These are phyloP conservation scores for Mycena amicta DNA, from an alignment of 768 basidiomycete genomes.

Conservation along the genomic window DNA sequence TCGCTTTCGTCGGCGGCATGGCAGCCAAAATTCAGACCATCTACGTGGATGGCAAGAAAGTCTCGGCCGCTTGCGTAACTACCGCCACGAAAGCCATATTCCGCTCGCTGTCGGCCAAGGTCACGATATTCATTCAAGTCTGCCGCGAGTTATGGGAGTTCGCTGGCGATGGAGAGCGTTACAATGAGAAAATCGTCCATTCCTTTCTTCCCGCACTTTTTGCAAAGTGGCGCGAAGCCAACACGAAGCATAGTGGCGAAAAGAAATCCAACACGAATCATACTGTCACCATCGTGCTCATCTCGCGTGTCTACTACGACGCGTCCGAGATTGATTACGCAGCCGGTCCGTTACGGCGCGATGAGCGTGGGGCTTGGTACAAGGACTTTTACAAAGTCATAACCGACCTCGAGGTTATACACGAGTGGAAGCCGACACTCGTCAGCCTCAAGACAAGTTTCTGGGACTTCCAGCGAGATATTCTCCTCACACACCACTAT, in stretches of 20 bases:
- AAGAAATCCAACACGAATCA: slow-evolving; percentile 88
- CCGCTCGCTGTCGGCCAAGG: slow-evolving; percentile 87
- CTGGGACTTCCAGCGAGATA: slow-evolving; percentile 90
- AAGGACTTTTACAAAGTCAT: slow-evolving; percentile 98
- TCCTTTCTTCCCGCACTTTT: slow-evolving; percentile 93
- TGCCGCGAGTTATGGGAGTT: slow-evolving; percentile 97
- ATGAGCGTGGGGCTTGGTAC: slow-evolving; percentile 80
- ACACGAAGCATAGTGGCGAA: no score
- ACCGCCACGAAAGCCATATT: slow-evolving; percentile 86
- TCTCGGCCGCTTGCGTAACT: slow-evolving; percentile 81
- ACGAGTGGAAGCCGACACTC: slow-evolving; percentile 87
- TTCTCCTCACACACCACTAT: slow-evolving; percentile 87
- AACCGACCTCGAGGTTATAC: slow-evolving; percentile 85
- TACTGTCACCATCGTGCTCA: slow-evolving; percentile 90
- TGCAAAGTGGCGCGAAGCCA: slow-evolving; percentile 76
- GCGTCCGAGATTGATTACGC: slow-evolving; percentile 78
- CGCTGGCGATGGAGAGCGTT: slow-evolving; percentile 92
- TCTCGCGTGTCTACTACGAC: slow-evolving; percentile 91
- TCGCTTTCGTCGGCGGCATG: slow-evolving; percentile 81
- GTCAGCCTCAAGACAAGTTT: slow-evolving; percentile 87
- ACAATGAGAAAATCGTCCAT: slow-evolving; percentile 96
- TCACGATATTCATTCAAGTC: slow-evolving; percentile 95
- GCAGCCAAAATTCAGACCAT: slow-evolving; percentile 83
- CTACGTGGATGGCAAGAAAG: slow-evolving; percentile 70
- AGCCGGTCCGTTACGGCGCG: slow-evolving; percentile 75